Percentiles rank a stretch among this genome's conserved stretches.
Evolutionary conservation across 2,329 filamentous ascomycete genomes (phyloP).

Genomic region (Neofusicoccum ribis): DNA sequence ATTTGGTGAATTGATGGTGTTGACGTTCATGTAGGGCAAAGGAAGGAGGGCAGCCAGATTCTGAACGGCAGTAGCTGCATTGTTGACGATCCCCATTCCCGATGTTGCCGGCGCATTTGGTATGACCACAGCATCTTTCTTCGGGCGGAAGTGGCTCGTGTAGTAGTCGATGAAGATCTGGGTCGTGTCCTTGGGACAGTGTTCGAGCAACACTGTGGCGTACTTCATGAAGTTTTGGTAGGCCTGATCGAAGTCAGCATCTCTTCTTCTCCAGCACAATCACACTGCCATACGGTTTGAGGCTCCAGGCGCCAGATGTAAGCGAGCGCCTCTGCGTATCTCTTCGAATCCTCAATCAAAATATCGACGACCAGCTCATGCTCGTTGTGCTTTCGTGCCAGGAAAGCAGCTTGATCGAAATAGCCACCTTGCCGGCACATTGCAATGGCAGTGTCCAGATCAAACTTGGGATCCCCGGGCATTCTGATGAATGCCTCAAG

Average conservation of each 20-base stretch:
- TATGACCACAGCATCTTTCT: constrained; percentile 60
- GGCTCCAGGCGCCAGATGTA: constrained; percentile 90
- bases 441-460: constrained; percentile 91
- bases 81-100: constrained; percentile 35
- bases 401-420: constrained; percentile 91
- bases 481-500: constrained; percentile 96
- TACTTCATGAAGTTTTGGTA: constrained; percentile 94
- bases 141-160: constrained; percentile 77
- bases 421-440: constrained; percentile 98
- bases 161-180: constrained; percentile 94
- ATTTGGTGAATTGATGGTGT: constrained; percentile 56
- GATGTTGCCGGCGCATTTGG: constrained; percentile 49
- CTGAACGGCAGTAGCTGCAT: constrained; percentile 67
- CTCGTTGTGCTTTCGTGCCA: constrained; percentile 92
- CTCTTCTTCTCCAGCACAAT: not conserved
- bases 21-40: constrained; percentile 78
- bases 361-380: constrained; percentile 94
- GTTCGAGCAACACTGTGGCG: constrained; percentile 82
- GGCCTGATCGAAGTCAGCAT: constrained; percentile 52
- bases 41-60: constrained; percentile 83
- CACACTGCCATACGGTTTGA: constrained; percentile 59
- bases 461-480: constrained; percentile 91
- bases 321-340: constrained; percentile 81
- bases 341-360: constrained; percentile 90
- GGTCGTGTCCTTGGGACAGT: constrained; percentile 80